phyloP scores from a whole-genome alignment of 2,329 filamentous ascomycete species.

The Ophiosphaerella herpotricha region DNA sequence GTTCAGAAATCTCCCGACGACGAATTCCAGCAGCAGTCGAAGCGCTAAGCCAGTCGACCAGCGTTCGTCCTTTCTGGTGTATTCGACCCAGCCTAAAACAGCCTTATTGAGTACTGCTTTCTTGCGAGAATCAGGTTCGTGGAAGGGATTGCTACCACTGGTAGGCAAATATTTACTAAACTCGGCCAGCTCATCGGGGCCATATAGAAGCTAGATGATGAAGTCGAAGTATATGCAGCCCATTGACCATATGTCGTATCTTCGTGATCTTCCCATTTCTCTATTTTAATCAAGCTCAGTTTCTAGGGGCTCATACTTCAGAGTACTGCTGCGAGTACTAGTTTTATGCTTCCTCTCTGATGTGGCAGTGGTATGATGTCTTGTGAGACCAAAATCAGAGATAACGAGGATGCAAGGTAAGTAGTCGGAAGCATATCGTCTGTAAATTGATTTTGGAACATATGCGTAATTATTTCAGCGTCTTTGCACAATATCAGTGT shows the following conservation, averaged over 20 bases:
- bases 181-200: not conserved
- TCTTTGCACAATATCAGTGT: not conserved
- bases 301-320: conserved; percentile 10
- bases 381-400: conserved; percentile 12
- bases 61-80: conserved; percentile 7
- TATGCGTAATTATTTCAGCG: not conserved
- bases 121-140: too few relatives aligned
- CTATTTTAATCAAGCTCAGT: not conserved
- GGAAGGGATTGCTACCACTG: too few relatives aligned
- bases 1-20: conserved; percentile 8
- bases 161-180: too few relatives aligned
- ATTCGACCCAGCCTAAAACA: not conserved
- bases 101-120: too few relatives aligned
- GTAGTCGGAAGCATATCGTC: not conserved
- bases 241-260: conserved; percentile 21
- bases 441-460: not conserved
- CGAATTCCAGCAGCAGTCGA: conserved; percentile 5
- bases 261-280: conserved; percentile 3
- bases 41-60: conserved; percentile 12
- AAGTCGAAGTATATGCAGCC: conserved; percentile 22
- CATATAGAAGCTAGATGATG: conserved; percentile 19
- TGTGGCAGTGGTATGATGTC: not conserved
- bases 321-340: conserved; percentile 1
- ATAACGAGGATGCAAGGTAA: conserved; percentile 9
- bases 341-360: conserved; percentile 6